phyloP scores from a whole-genome alignment of 1,284 basidiomycete species.

The Apiotrichum domesticum region DNA sequence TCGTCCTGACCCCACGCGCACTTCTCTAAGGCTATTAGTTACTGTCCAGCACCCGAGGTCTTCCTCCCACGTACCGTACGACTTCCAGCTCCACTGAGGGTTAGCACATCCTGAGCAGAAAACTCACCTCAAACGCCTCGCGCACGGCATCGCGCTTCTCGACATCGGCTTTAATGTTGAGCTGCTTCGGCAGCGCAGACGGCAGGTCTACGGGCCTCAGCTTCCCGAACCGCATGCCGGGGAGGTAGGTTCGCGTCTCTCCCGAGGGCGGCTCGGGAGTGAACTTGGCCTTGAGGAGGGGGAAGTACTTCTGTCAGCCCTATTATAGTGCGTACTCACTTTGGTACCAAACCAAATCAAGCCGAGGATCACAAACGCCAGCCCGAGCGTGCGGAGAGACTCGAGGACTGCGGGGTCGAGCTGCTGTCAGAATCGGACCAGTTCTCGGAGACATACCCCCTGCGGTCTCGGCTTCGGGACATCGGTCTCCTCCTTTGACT shows the following conservation, averaged over 20 bases:
- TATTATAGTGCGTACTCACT: neutral
- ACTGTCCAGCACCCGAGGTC: neutral
- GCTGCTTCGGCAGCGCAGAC: neutral
- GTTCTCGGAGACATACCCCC: neutral
- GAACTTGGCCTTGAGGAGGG: neutral
- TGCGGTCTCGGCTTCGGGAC: neutral
- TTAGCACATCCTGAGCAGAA: neutral
- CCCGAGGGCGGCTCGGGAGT: neutral
- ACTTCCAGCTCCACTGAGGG: constrained; percentile 65
- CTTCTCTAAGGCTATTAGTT: constrained; percentile 51
- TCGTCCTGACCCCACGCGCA: constrained; percentile 82
- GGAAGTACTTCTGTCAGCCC: neutral
- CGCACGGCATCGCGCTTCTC: constrained; percentile 63
- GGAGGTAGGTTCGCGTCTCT: neutral
- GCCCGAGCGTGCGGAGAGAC: neutral
- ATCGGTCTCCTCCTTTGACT: neutral
- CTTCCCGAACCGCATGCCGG: constrained; percentile 9
- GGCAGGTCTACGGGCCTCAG: constrained; percentile 15
- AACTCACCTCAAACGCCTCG: constrained; percentile 66
- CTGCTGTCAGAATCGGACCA: neutral
- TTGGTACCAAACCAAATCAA: neutral
- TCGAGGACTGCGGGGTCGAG: neutral
- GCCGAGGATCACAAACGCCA: neutral
- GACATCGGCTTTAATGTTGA: constrained; percentile 52
- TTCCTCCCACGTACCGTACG: constrained; percentile 56